Percentiles rank a stretch among this genome's conserved stretches.
phyloP scores from a whole-genome alignment of 768 basidiomycete species.

The Mycena vitilis region DNA sequence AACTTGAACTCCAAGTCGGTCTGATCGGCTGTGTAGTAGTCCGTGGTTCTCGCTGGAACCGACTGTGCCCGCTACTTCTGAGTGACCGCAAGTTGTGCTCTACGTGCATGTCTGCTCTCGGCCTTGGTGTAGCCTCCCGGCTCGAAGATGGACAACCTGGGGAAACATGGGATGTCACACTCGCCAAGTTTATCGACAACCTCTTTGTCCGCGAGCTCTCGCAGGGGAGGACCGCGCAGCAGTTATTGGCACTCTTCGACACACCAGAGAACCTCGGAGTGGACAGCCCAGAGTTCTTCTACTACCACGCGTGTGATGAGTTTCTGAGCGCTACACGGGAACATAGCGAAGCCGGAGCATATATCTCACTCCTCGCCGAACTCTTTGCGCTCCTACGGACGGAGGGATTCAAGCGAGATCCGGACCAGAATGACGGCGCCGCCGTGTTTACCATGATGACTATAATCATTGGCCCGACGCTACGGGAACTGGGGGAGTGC shows the following conservation, averaged over 20 bases:
- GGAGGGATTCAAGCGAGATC: slow-evolving; percentile 21
- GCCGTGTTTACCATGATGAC: not conserved
- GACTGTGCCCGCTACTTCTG: no score
- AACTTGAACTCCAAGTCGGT: no score
- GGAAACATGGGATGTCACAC: no score
- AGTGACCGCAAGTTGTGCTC: not conserved
- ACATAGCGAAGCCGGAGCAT: slow-evolving; percentile 11
- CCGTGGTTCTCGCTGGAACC: no score
- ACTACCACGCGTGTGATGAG: slow-evolving; percentile 7
- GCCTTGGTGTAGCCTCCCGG: not conserved
- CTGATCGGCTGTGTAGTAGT: no score
- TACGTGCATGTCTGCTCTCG: not conserved
- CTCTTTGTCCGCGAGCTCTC: slow-evolving; percentile 9
- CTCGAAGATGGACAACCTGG: not conserved
- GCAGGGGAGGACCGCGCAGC: slow-evolving; percentile 5
- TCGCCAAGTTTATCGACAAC: not conserved
- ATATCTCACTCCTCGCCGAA: slow-evolving; percentile 17
- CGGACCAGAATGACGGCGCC: not conserved
- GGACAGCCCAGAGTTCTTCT: not conserved
- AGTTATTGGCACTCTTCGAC: slow-evolving; percentile 22
- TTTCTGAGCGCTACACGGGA: slow-evolving; percentile 12
- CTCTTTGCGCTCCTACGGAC: slow-evolving; percentile 16
- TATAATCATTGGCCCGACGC: not conserved
- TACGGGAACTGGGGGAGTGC: not conserved
- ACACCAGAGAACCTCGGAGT: slow-evolving; percentile 10